phyloP scores from a whole-genome alignment of 192 early-diverging fungal species.

The Phlyctochytrium planicorne region DNA sequence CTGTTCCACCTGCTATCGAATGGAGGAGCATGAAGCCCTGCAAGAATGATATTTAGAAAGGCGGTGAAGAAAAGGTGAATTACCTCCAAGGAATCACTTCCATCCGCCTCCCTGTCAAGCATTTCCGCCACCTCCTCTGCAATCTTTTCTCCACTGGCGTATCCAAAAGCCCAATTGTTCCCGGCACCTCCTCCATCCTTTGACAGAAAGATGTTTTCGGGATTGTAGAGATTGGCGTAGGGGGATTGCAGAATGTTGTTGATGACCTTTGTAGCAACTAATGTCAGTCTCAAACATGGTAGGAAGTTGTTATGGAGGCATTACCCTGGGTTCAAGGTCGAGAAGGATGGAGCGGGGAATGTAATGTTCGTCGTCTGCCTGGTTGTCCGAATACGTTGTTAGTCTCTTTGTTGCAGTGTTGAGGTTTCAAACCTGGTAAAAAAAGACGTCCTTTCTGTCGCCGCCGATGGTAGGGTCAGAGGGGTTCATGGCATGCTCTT shows the following conservation, averaged over 20 bases:
- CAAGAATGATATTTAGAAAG: background rate
- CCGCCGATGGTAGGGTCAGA: conserved; percentile 61
- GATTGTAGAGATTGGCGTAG: conserved; percentile 94
- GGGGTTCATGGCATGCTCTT: conserved; percentile 71
- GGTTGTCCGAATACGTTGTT: conserved; percentile 5
- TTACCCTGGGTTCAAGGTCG: conserved; percentile 90
- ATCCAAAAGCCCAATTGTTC: conserved; percentile 96
- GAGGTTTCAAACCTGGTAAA: conserved; percentile 75
- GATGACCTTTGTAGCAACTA: conserved; percentile 65
- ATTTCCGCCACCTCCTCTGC: conserved; percentile 94
- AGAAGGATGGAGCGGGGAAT: conserved; percentile 91
- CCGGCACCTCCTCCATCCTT: conserved; percentile 96
- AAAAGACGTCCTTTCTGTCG: conserved; percentile 98
- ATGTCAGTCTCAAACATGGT: background rate
- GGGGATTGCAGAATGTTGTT: conserved; percentile 83
- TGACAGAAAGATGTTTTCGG: conserved; percentile 92
- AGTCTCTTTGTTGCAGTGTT: background rate
- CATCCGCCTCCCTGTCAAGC: conserved; percentile 95
- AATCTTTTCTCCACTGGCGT: conserved; percentile 80
- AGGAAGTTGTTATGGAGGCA: too few species aligned
- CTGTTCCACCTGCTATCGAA: conserved; percentile 97
- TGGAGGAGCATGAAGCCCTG: conserved; percentile 94
- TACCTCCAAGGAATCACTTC: conserved; percentile 89
- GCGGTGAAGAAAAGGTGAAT: background rate
- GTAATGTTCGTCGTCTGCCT: conserved; percentile 99